Percentiles rank a stretch among this genome's conserved stretches.
These are phyloP conservation scores for Alternaria solani DNA, from an alignment of 2,329 filamentous ascomycete genomes.

Conservation along the genomic window DNA sequence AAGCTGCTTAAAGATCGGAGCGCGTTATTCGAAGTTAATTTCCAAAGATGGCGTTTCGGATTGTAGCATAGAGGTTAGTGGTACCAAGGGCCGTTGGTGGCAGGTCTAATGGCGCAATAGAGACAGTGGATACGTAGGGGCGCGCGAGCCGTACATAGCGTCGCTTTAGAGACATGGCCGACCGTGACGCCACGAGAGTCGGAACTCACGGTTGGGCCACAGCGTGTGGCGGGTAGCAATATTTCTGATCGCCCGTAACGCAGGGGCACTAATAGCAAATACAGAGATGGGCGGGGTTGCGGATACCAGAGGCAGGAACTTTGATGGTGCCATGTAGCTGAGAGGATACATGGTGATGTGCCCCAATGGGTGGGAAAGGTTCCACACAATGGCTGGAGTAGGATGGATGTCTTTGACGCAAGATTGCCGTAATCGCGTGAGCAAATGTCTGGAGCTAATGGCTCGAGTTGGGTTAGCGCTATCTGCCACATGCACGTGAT, in stretches of 20 bases:
- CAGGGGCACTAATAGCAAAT: constrained; percentile 23
- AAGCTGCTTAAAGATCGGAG: constrained; percentile 5
- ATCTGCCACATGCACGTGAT: constrained; percentile 1
- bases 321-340: constrained; percentile 2
- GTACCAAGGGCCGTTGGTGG: constrained; percentile 32
- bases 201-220: constrained; percentile 20
- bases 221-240: constrained; percentile 22
- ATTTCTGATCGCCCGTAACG: constrained; percentile 15
- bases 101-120: constrained; percentile 16
- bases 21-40: constrained; percentile 6
- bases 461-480: neutral
- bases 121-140: constrained; percentile 4
- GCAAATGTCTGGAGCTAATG: neutral
- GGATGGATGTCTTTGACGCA: constrained; percentile 16
- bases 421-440: constrained; percentile 11
- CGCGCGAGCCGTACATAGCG: constrained; percentile 9
- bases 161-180: constrained; percentile 24
- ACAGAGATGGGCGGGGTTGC: constrained; percentile 16
- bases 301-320: constrained; percentile 11
- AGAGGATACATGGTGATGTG: neutral
- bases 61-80: constrained; percentile 22
- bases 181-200: constrained; percentile 19
- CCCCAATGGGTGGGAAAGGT: constrained; percentile 3
- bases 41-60: constrained; percentile 25
- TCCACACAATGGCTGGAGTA: constrained; percentile 11